These are phyloP conservation scores for Myochromella boudieri DNA, from an alignment of 768 basidiomycete genomes.

Conservation along the genomic window DNA sequence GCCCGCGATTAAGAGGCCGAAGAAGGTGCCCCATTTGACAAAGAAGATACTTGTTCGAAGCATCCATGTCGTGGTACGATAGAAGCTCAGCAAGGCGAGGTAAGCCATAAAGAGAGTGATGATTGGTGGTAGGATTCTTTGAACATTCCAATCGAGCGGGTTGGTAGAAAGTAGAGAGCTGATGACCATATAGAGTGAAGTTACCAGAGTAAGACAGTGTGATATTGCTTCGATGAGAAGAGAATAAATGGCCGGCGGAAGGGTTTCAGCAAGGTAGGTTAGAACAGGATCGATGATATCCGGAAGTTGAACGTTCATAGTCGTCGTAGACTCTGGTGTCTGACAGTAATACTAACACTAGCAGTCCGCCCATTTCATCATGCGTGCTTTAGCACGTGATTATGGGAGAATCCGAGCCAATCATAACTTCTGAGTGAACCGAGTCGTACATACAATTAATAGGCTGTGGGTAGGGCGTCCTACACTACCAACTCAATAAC, in stretches of 20 bases:
- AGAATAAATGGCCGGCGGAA: conserved; percentile 58
- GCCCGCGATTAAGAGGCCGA: conserved; percentile 53
- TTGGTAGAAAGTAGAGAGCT: conserved; percentile 46
- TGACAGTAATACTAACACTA: not conserved
- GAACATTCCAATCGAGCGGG: conserved; percentile 64
- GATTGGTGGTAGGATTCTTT: conserved; percentile 70
- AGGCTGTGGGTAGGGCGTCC: no score
- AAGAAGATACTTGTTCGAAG: conserved; percentile 66
- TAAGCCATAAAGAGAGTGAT: conserved; percentile 73
- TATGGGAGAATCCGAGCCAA: no score
- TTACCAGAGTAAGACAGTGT: conserved; percentile 48
- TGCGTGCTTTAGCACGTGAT: no score
- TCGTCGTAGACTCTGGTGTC: conserved; percentile 4
- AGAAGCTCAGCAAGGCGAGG: conserved; percentile 72
- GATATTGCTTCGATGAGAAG: conserved; percentile 51
- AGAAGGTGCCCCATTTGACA: conserved; percentile 73
- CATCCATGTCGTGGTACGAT: conserved; percentile 78
- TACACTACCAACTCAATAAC: no score
- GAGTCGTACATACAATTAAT: no score
- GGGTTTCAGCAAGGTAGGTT: conserved; percentile 47
- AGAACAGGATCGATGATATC: conserved; percentile 54
- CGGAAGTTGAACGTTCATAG: conserved; percentile 39
- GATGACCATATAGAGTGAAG: conserved; percentile 48
- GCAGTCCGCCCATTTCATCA: no score
- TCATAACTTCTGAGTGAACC: no score